Conservation (phyloP, 306 rosid genomes). For the Dalbergia cochinchinensis region DNA sequence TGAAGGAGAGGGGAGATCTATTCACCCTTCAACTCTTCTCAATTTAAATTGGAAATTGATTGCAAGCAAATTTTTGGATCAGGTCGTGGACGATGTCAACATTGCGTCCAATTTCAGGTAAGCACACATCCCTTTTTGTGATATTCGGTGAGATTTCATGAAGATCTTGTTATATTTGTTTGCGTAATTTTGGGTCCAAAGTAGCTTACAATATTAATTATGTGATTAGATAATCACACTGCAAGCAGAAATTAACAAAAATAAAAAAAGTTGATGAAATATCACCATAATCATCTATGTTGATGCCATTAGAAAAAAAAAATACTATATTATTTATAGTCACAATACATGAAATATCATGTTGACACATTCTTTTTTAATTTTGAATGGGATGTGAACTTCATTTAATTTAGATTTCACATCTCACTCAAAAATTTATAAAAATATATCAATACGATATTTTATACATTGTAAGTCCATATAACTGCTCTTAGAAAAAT, state of each 20-base stretch:
- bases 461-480: too few species aligned
- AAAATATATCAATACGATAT: too few species aligned
- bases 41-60: conserved; percentile 16
- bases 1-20: conserved; percentile 14
- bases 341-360: too few species aligned
- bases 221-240: conserved; percentile 29
- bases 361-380: too few species aligned
- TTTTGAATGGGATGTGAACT: too few species aligned
- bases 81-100: conserved; percentile 45
- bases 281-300: conserved; percentile 19
- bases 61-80: conserved; percentile 21
- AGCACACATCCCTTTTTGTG: conserved; percentile 46
- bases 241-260: background rate
- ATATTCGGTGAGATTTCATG: conserved; percentile 56
- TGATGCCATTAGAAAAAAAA: background rate
- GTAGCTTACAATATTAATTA: conserved; percentile 44
- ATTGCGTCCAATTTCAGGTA: conserved; percentile 62
- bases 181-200: conserved; percentile 57
- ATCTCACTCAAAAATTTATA: too few species aligned
- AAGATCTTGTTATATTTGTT: conserved; percentile 53
- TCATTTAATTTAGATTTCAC: too few species aligned
- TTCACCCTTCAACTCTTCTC: conserved; percentile 29
- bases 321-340: too few species aligned
- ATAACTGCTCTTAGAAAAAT: background rate
- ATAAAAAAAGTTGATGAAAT: conserved; percentile 11